A percentile compares a stretch with the other conserved stretches of the same genome.
Evolutionary conservation across 768 basidiomycete species (phyloP).

Genomic region (Leccinum longicurvipes): DNA sequence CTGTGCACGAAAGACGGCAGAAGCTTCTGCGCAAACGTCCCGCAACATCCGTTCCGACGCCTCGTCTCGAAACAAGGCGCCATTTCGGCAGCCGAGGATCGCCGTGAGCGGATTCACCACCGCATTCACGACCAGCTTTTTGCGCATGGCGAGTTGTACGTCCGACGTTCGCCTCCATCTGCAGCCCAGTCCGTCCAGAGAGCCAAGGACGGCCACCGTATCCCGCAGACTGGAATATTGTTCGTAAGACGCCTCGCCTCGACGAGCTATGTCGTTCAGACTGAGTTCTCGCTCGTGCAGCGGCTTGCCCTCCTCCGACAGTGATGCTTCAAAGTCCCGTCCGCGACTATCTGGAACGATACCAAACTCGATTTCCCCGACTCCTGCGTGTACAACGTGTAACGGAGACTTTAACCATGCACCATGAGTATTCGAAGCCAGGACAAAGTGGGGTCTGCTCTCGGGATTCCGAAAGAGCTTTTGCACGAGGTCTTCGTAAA

Average conservation of each 20-base stretch:
- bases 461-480: slow-evolving; percentile 69
- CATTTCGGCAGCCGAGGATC: slow-evolving; percentile 76
- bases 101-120: slow-evolving; percentile 86
- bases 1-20: slow-evolving; percentile 54
- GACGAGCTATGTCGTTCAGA: slow-evolving; percentile 50
- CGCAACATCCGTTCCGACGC: slow-evolving; percentile 44
- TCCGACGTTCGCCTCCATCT: slow-evolving; percentile 64
- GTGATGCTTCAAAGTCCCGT: slow-evolving; percentile 61
- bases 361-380: slow-evolving; percentile 73
- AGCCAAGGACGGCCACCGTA: slow-evolving; percentile 63
- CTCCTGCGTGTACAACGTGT: slow-evolving; percentile 66
- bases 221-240: slow-evolving; percentile 62
- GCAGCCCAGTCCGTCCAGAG: slow-evolving; percentile 53
- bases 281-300: slow-evolving; percentile 40
- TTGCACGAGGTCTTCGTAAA: slow-evolving; percentile 73
- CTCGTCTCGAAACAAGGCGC: slow-evolving; percentile 54
- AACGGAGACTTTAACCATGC: slow-evolving; percentile 52
- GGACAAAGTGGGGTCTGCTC: slow-evolving; percentile 79
- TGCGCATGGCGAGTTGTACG: slow-evolving; percentile 66
- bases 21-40: slow-evolving; percentile 70
- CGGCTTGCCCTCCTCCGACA: slow-evolving; percentile 35
- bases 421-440: slow-evolving; percentile 81
- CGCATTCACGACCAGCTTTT: slow-evolving; percentile 78
- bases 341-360: slow-evolving; percentile 66
- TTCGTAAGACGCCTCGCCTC: slow-evolving; percentile 32